Conservation (phyloP, 129 eudicot species). For the Sambucus nigra region DNA sequence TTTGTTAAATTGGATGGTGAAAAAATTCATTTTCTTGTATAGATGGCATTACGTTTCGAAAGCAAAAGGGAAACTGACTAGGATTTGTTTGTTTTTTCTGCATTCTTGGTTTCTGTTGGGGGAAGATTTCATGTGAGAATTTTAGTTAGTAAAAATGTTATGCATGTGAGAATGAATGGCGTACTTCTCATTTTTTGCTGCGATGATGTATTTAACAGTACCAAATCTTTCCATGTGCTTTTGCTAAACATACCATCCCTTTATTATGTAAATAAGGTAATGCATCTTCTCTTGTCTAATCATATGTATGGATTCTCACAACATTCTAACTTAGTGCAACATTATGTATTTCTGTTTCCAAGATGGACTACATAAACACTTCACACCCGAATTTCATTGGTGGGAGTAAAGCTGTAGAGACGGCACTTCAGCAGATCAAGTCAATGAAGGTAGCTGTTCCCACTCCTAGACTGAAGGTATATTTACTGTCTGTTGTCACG, state of each 20-base stretch:
- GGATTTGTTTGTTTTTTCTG: no score
- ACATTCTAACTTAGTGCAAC: neutral
- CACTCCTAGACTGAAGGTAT: constrained; percentile 53
- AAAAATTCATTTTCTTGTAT: no score
- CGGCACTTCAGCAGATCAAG: constrained; percentile 57
- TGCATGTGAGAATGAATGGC: no score
- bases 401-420: constrained; percentile 90
- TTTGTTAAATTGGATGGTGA: no score
- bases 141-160: no score
- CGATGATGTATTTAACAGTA: no score
- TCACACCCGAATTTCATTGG: constrained; percentile 95
- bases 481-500: neutral
- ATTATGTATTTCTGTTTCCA: constrained; percentile 4
- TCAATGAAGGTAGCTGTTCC: constrained; percentile 45
- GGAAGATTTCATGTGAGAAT: no score
- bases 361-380: constrained; percentile 99
- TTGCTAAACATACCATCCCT: neutral
- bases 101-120: no score
- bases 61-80: no score
- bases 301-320: neutral
- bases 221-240: no score
- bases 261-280: neutral
- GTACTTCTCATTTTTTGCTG: no score
- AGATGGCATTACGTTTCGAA: no score
- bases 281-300: neutral